Evolutionary conservation across 2,329 filamentous ascomycete genomes (phyloP), one percentile per base, ranked within the genome.

Genomic region (Gaeumannomyces tritici): DNA sequence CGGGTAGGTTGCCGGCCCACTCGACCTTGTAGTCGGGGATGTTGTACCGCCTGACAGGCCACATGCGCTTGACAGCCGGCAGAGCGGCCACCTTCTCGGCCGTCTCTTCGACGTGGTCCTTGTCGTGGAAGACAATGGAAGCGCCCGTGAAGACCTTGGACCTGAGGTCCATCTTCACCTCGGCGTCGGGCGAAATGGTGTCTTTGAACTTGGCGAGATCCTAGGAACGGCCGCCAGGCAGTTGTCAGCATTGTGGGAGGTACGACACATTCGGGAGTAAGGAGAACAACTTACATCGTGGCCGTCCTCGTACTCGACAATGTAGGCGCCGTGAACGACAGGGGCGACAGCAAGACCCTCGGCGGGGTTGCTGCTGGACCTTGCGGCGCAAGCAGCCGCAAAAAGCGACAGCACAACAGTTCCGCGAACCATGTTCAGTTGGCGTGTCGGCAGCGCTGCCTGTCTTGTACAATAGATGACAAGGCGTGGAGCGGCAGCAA

Each of bases 91-190:
- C 72, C 66, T 75, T 72, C 12, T 70, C 68, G 1, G 76, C 76
- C 62, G 76, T 72, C 35, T 76, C 71, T 28, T 79, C 75, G 33
- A 80, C 76, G 29, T 73, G 75, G n/a, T 75, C 70, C 57, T 75
- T 60, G 63, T 83, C 75, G 61, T 79, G 73, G 69, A 84, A 77
- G 67, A 81, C 76, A 64, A 84, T 78, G 1, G 82, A 83, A 2
- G 76, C 77, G 61, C 81, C 82, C 67, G 79, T 81, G 75, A 84
- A 84, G 24, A 84, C 73, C 65, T 77, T 74, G 67, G 76, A 81
- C 65, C 80, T 73, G 63, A 83, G 75, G 62, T 77, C 76, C 75
- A 80, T 77, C 61, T 79, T 79, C 59, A 76, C 76, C 55, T 71
- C 69, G 57, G 77, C 79, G 57, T 79, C 73, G n/a, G 71, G 70